phyloP scores from a whole-genome alignment of 2,329 filamentous ascomycete species.

The Westerdykella ornata region DNA sequence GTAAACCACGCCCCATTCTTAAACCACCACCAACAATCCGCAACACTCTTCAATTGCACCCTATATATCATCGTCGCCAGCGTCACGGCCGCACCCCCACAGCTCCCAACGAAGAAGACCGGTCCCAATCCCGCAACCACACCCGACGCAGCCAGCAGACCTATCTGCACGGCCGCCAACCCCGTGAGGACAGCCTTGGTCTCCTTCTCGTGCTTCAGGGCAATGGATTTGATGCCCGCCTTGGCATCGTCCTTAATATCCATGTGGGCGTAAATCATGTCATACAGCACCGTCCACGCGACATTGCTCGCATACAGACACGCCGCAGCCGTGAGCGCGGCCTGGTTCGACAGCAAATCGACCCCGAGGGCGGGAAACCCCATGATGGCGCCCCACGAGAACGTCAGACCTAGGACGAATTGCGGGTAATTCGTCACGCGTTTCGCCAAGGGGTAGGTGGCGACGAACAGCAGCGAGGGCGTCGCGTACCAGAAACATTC shows the following conservation, averaged over 20 bases:
- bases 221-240: slow-evolving; percentile 84
- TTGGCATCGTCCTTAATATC: slow-evolving; percentile 80
- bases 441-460: slow-evolving; percentile 75
- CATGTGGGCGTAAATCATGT: slow-evolving; percentile 93
- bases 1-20: slow-evolving; percentile 56
- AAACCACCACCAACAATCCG: slow-evolving; percentile 60
- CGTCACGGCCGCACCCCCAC: slow-evolving; percentile 50
- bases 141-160: slow-evolving; percentile 63
- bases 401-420: slow-evolving; percentile 72
- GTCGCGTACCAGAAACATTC: slow-evolving; percentile 71
- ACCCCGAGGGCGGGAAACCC: slow-evolving; percentile 78
- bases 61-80: slow-evolving; percentile 54
- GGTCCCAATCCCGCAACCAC: slow-evolving; percentile 54
- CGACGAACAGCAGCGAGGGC: slow-evolving; percentile 67
- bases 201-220: slow-evolving; percentile 67
- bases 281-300: slow-evolving; percentile 81
- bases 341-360: slow-evolving; percentile 59
- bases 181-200: slow-evolving; percentile 70
- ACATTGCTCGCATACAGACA: slow-evolving; percentile 71
- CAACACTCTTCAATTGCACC: slow-evolving; percentile 51
- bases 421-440: slow-evolving; percentile 84
- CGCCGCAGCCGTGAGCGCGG: slow-evolving; percentile 59
- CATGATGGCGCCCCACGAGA: slow-evolving; percentile 85
- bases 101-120: slow-evolving; percentile 52
- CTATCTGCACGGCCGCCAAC: slow-evolving; percentile 62